Conservation (phyloP, 352 stramenopile species). For the Globisporangium orthogonon region DNA sequence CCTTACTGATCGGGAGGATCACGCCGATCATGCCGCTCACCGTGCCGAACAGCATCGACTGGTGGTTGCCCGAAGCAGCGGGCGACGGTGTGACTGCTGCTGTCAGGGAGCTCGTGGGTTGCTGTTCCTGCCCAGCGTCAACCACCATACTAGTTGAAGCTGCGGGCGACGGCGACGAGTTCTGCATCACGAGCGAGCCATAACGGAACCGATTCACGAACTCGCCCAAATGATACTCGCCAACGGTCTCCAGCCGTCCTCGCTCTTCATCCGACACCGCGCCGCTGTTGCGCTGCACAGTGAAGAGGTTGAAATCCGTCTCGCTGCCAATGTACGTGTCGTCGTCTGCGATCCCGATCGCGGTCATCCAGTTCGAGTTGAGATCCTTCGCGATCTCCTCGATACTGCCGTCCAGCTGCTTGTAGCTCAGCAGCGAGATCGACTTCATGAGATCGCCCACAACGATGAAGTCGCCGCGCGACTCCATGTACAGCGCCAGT, state of each 20-base stretch:
- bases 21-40: conserved; percentile 95
- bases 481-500: conserved; percentile 93
- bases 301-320: conserved; percentile 95
- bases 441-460: conserved; percentile 97
- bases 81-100: background rate
- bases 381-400: conserved; percentile 95
- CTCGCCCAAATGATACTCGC: conserved; percentile 94
- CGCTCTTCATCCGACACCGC: conserved; percentile 91
- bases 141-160: conserved; percentile 37
- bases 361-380: conserved; percentile 96
- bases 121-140: conserved; percentile 23
- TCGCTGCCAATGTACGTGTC: conserved; percentile 95
- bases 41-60: conserved; percentile 91
- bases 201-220: conserved; percentile 95
- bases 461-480: conserved; percentile 92
- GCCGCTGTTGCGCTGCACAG: conserved; percentile 90
- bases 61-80: conserved; percentile 5
- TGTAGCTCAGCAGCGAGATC: conserved; percentile 94
- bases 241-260: conserved; percentile 88
- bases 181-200: conserved; percentile 94
- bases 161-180: conserved; percentile 18
- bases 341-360: conserved; percentile 91
- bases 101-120: background rate
- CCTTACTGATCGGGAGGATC: conserved; percentile 88
- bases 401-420: conserved; percentile 86